These are phyloP conservation scores for Raffaelea arxii DNA, from an alignment of 2,329 filamentous ascomycete genomes.

Conservation along the genomic window DNA sequence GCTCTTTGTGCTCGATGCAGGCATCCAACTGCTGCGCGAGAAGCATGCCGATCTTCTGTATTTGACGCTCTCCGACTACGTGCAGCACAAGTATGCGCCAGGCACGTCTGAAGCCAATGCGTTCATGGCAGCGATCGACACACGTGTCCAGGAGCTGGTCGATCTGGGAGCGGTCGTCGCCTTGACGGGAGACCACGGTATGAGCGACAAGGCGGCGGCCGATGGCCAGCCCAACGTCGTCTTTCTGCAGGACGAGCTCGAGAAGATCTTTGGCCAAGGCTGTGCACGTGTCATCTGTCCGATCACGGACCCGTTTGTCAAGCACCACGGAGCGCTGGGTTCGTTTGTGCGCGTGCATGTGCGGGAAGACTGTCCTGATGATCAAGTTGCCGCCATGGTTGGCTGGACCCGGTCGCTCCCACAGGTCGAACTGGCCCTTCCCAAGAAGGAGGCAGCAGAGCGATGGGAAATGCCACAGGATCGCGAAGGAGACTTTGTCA, in stretches of 20 bases:
- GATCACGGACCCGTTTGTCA: conserved; percentile 32
- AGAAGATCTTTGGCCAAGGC: conserved; percentile 19
- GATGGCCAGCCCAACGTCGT: conserved; percentile 26
- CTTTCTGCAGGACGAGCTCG: conserved; percentile 28
- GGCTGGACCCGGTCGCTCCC: conserved; percentile 18
- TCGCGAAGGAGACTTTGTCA: conserved; percentile 29
- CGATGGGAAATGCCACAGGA: conserved; percentile 27
- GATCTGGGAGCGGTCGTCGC: conserved; percentile 25
- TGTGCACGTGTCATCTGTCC: conserved; percentile 30
- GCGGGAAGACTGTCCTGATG: not conserved
- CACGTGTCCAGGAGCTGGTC: conserved; percentile 20
- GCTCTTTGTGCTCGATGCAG: conserved; percentile 31
- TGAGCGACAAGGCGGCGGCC: conserved; percentile 27
- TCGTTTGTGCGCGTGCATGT: conserved; percentile 31
- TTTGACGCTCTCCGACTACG: conserved; percentile 31
- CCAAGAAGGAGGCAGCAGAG: conserved; percentile 21
- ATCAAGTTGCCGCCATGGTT: conserved; percentile 15
- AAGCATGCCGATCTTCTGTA: conserved; percentile 28
- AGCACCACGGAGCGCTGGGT: conserved; percentile 31
- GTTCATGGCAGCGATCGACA: conserved; percentile 26
- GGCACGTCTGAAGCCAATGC: conserved; percentile 24
- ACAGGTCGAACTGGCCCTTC: conserved; percentile 22
- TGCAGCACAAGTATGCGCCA: conserved; percentile 33
- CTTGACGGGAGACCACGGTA: conserved; percentile 32
- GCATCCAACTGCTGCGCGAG: conserved; percentile 29